Evolutionary conservation across 2,329 filamentous ascomycete species (phyloP).

Genomic region (Pseudogymnoascus pannorum): DNA sequence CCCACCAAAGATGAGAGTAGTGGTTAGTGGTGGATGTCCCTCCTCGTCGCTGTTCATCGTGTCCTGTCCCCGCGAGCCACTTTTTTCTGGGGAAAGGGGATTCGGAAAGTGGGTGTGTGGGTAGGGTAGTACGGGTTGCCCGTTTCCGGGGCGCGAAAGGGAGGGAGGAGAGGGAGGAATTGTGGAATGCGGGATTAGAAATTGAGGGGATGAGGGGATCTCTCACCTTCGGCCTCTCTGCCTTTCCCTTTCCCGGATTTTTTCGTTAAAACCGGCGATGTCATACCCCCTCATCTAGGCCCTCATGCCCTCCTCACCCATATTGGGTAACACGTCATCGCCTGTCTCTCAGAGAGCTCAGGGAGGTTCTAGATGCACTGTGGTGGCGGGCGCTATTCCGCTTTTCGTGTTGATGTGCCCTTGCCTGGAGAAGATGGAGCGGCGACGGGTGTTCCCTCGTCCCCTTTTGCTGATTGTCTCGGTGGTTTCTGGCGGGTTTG

Average conservation of each 20-base stretch:
- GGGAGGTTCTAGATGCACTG: constrained; percentile 13
- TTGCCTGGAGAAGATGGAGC: neutral
- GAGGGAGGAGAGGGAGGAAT: neutral
- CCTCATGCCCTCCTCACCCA: constrained; percentile 36
- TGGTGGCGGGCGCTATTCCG: neutral
- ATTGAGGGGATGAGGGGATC: neutral
- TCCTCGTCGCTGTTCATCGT: neutral
- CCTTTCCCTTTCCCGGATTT: neutral
- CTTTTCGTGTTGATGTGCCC: neutral
- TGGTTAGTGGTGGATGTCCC: too few relatives aligned
- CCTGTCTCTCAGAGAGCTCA: constrained; percentile 33
- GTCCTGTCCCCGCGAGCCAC: neutral
- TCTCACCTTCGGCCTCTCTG: neutral
- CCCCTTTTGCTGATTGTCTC: neutral
- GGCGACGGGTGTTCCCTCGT: neutral
- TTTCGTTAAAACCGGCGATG: neutral
- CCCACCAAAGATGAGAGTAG: too few relatives aligned
- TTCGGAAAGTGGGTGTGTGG: neutral
- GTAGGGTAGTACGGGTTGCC: neutral
- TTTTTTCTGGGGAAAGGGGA: neutral
- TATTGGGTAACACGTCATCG: constrained; percentile 42
- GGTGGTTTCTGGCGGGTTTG: neutral
- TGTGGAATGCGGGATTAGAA: neutral
- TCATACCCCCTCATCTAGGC: constrained; percentile 20
- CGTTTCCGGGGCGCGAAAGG: neutral